Evolutionary conservation across 495 filamentous ascomycete genomes (phyloP).

Genomic region (Glutinoglossum americanum): DNA sequence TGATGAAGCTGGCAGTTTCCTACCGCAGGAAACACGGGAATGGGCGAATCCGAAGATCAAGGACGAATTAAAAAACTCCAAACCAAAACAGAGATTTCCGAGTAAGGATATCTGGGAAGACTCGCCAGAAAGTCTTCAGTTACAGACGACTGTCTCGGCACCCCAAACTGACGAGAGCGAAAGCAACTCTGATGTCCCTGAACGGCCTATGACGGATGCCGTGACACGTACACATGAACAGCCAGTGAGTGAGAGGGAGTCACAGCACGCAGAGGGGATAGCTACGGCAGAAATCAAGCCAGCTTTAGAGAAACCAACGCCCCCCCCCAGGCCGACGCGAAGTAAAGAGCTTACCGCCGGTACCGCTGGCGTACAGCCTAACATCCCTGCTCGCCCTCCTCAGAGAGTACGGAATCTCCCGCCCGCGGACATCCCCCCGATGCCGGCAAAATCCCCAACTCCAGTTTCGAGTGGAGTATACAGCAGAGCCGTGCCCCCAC

Average conservation of each 20-base stretch:
- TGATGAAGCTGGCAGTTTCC: constrained; percentile 23
- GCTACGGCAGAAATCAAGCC: constrained; percentile 11
- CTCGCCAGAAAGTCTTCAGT: constrained; percentile 56
- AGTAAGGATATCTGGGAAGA: constrained; percentile 97
- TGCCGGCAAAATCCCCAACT: constrained; percentile 6
- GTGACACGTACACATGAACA: constrained; percentile 8
- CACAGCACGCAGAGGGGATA: constrained; percentile 6
- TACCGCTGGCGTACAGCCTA: constrained; percentile 13
- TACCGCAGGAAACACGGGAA: constrained; percentile 12
- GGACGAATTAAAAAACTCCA: constrained; percentile 16
- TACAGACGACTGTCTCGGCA: constrained; percentile 54
- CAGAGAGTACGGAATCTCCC: constrained; percentile 20
- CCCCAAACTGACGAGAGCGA: constrained; percentile 26
- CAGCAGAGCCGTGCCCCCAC: background rate
- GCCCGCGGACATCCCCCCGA: constrained; percentile 13
- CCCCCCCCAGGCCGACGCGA: constrained; percentile 19
- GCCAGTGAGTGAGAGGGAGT: background rate
- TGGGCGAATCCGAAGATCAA: constrained; percentile 13
- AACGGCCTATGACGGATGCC: constrained; percentile 8
- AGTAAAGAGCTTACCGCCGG: constrained; percentile 11
- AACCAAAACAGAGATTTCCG: constrained; percentile 58
- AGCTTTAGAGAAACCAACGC: constrained; percentile 16
- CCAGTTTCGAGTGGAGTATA: background rate
- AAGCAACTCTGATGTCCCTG: constrained; percentile 10
- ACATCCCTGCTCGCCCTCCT: constrained; percentile 12